phyloP scores from a whole-genome alignment of 1,139 yeast genomes.

The Debaryomyces nepalensis region DNA sequence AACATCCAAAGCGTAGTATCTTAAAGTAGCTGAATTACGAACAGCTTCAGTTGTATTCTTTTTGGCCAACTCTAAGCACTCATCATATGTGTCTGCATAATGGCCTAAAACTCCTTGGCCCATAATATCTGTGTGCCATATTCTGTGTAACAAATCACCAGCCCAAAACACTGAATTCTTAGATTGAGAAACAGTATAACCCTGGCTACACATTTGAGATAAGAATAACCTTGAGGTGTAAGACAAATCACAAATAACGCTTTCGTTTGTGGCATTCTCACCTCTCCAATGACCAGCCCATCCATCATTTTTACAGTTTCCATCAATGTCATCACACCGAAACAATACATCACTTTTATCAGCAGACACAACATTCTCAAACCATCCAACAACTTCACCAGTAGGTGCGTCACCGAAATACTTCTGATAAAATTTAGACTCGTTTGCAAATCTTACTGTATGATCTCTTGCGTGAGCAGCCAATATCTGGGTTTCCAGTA shows the following conservation, averaged over 20 bases:
- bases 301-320: constrained; percentile 33
- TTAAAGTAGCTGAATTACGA: constrained; percentile 23
- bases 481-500: constrained; percentile 23
- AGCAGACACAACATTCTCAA: constrained; percentile 29
- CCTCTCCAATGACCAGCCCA: constrained; percentile 47
- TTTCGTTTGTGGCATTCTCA: constrained; percentile 35
- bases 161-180: constrained; percentile 22
- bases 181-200: constrained; percentile 25
- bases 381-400: constrained; percentile 37
- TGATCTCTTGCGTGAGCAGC: constrained; percentile 33
- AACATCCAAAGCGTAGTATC: constrained; percentile 26
- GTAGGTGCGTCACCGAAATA: constrained; percentile 39
- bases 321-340: constrained; percentile 42
- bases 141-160: constrained; percentile 26
- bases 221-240: constrained; percentile 22
- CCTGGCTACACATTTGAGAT: constrained; percentile 26
- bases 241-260: constrained; percentile 27
- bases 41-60: constrained; percentile 19
- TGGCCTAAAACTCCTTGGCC: constrained; percentile 26
- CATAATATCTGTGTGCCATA: constrained; percentile 29
- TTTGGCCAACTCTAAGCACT: constrained; percentile 26
- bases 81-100: constrained; percentile 27
- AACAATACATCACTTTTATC: constrained; percentile 32
- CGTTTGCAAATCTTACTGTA: constrained; percentile 27
- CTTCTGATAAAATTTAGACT: constrained; percentile 26